phyloP scores from a whole-genome alignment of 345 rosid species.

The Camelina sativa region DNA sequence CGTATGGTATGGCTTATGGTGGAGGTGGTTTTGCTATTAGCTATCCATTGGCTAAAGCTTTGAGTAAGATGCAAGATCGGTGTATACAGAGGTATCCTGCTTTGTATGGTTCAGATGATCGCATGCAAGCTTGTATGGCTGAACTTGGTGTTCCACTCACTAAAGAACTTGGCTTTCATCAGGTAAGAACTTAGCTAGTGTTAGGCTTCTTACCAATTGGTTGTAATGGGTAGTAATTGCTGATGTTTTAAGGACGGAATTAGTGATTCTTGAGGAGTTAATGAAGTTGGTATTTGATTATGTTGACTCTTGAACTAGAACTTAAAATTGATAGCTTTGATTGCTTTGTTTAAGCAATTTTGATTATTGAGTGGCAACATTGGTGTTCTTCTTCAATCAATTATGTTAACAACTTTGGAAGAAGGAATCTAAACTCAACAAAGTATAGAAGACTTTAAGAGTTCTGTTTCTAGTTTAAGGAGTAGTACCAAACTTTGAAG shows the following conservation, averaged over 20 bases:
- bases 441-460: conserved; percentile 18
- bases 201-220: background rate
- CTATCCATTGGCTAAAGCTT: conserved; percentile 85
- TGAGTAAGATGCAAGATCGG: conserved; percentile 82
- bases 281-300: background rate
- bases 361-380: conserved; percentile 1
- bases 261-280: background rate
- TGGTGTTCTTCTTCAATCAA: background rate
- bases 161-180: conserved; percentile 93
- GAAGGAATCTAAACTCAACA: background rate
- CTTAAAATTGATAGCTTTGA: background rate
- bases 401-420: background rate
- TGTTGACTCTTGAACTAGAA: conserved; percentile 2
- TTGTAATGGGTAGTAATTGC: too few relatives aligned
- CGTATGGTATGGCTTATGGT: conserved; percentile 98
- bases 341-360: conserved; percentile 3
- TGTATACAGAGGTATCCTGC: conserved; percentile 91
- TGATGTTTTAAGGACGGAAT: background rate
- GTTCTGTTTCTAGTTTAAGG: conserved; percentile 20
- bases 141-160: conserved; percentile 99
- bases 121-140: conserved; percentile 99
- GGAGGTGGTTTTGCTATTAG: conserved; percentile 98
- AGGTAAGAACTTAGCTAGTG: conserved; percentile 51
- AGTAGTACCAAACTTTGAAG: conserved; percentile 5
- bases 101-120: conserved; percentile 92